Evolutionary conservation across 192 early-diverging fungal genomes (phyloP).

Genomic region (Backusella tuberculispora): DNA sequence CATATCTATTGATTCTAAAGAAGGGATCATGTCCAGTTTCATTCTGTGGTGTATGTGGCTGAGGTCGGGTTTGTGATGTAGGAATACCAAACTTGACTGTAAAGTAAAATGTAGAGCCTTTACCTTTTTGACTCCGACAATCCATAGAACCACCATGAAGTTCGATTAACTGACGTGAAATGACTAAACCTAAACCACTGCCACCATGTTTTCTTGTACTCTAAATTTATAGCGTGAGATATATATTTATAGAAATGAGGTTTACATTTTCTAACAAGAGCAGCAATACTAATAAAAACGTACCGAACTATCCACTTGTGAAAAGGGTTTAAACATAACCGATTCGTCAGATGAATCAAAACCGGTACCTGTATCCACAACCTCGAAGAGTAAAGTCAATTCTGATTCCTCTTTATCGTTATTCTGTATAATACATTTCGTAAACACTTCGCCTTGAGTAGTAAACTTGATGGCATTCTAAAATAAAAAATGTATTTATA

Average conservation of each 20-base stretch:
- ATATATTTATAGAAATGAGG: background rate
- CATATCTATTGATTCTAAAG: slow-evolving; percentile 31
- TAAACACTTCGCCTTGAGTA: slow-evolving; percentile 66
- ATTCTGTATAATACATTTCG: slow-evolving; percentile 53
- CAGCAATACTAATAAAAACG: slow-evolving; percentile 2
- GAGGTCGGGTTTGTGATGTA: slow-evolving; percentile 34
- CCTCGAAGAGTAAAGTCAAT: slow-evolving; percentile 66
- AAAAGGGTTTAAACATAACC: slow-evolving; percentile 81
- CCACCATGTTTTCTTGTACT: slow-evolving; percentile 83
- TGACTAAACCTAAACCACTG: slow-evolving; percentile 83
- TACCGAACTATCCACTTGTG: slow-evolving; percentile 81
- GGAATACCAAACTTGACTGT: slow-evolving; percentile 61
- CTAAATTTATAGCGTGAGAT: slow-evolving; percentile 5
- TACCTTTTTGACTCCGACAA: slow-evolving; percentile 69
- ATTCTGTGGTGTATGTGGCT: slow-evolving; percentile 50
- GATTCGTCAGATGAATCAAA: slow-evolving; percentile 72
- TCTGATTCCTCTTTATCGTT: slow-evolving; percentile 34
- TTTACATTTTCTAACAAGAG: background rate
- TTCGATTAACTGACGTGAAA: slow-evolving; percentile 77
- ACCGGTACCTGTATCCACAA: slow-evolving; percentile 83
- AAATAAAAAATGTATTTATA: background rate
- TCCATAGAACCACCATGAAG: slow-evolving; percentile 77
- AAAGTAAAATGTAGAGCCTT: slow-evolving; percentile 78
- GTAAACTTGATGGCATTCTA: slow-evolving; percentile 89
- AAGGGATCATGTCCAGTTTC: slow-evolving; percentile 35